phyloP scores from a whole-genome alignment of 2,329 filamentous ascomycete species.

The Hypoxylon sp. region DNA sequence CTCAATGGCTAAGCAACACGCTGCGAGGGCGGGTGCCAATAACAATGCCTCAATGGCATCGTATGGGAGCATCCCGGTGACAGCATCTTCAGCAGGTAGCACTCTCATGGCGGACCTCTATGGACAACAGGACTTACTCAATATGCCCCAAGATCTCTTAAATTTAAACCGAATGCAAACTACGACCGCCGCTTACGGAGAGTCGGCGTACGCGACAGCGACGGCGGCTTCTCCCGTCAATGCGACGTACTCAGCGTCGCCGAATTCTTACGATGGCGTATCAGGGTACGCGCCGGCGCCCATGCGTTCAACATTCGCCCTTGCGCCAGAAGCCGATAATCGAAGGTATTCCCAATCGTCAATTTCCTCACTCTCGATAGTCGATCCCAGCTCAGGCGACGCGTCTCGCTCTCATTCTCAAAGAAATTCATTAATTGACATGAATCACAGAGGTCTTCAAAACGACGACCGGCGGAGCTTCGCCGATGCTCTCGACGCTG shows the following conservation, averaged over 20 bases:
- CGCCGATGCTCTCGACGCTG: constrained; percentile 91
- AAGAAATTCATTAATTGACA: constrained; percentile 76
- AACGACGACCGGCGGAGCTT: constrained; percentile 78
- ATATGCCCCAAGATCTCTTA: constrained; percentile 81
- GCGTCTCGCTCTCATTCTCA: constrained; percentile 64
- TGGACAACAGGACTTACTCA: constrained; percentile 77
- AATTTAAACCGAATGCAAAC: constrained; percentile 75
- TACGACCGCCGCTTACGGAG: constrained; percentile 77
- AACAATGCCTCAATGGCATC: constrained; percentile 75
- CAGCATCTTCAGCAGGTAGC: constrained; percentile 80
- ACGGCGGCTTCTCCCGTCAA: constrained; percentile 77
- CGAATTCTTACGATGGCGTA: constrained; percentile 80
- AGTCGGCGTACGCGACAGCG: constrained; percentile 76
- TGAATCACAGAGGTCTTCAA: constrained; percentile 69
- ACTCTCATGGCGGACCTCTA: constrained; percentile 72
- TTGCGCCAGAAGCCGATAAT: constrained; percentile 70
- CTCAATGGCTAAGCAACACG: constrained; percentile 70
- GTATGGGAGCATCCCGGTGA: constrained; percentile 79
- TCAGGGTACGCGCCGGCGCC: constrained; percentile 78
- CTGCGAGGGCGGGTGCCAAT: constrained; percentile 71
- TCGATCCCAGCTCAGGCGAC: constrained; percentile 59
- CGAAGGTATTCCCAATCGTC: constrained; percentile 88
- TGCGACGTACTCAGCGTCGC: constrained; percentile 75
- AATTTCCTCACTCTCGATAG: constrained; percentile 72
- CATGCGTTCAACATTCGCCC: constrained; percentile 70